phyloP scores from a whole-genome alignment of 768 basidiomycete species.

The Suillus alpinus region DNA sequence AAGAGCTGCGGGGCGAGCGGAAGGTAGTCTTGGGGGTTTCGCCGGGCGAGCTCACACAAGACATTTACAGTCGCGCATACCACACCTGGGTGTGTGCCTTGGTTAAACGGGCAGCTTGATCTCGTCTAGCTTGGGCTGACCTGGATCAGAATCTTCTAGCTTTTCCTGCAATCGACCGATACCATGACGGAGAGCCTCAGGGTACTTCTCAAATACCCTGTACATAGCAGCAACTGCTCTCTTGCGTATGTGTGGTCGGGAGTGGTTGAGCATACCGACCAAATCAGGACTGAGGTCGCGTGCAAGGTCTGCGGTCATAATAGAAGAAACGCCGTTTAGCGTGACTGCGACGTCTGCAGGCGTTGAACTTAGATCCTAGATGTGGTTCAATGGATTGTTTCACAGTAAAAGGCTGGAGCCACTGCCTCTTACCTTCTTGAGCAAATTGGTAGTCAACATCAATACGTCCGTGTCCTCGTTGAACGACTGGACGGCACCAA shows the following conservation, averaged over 20 bases:
- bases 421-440: constrained; percentile 74
- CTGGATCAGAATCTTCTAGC: constrained; percentile 73
- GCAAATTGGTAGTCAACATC: constrained; percentile 92
- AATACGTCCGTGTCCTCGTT: constrained; percentile 93
- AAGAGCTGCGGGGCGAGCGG: constrained; percentile 90
- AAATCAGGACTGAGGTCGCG: constrained; percentile 87
- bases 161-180: constrained; percentile 74
- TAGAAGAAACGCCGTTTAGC: constrained; percentile 78
- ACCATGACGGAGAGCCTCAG: constrained; percentile 67
- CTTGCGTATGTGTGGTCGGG: constrained; percentile 84
- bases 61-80: constrained; percentile 94
- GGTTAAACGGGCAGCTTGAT: constrained; percentile 3
- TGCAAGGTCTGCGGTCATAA: constrained; percentile 85
- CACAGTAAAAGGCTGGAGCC: not conserved
- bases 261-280: constrained; percentile 85
- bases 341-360: constrained; percentile 75
- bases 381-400: constrained; percentile 8
- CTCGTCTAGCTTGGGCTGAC: constrained; percentile 32
- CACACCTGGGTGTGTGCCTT: constrained; percentile 55
- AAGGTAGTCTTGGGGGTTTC: constrained; percentile 77
- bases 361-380: constrained; percentile 75
- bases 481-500: constrained; percentile 90
- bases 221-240: constrained; percentile 84
- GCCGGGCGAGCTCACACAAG: constrained; percentile 85
- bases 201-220: constrained; percentile 78